Evolutionary conservation across 1,284 basidiomycete species (phyloP), one percentile per base, ranked within the genome.

Genomic region (Ceratobasidium sp.): DNA sequence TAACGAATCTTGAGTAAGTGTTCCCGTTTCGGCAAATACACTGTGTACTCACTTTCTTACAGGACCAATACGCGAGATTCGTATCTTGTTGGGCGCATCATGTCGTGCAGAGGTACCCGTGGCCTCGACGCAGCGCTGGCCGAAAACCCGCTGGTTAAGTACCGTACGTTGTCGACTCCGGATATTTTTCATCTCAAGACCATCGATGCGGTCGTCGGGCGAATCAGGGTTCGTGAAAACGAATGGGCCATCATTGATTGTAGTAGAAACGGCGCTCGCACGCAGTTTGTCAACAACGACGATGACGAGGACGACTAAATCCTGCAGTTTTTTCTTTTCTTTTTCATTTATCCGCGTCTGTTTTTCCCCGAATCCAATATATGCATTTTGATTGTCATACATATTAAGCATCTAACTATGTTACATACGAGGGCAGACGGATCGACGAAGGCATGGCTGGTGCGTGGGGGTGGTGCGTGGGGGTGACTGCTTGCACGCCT

Each of bases 11-110:
- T 4, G 48, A 26, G 71, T 65, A 56, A 75, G 71, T 64, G 12
- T 26, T 13, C 44, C 20, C 15, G 26, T 62, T 48, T n/a, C 12
- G 17, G 3, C 13, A 2, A 64, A 28, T 52, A 3, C 1, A 7
- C 1, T 5, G 3, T n/a, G 40, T 64, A 20, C 44, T 74, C n/a
- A 62, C 48, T 26, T 1, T 15, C 13, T 46, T 44, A 28, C 6
- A 69, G 67, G 15, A 23, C 26, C n/a, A 38, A 74, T 38, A 40
- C 7, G 2, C 61, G 61, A 28, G 9, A 40, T 20, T 33, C 48
- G 20, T 75, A 75, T 40, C 33, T 75, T 20, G 48, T 75, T n/a
- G 71, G 46, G 17, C 56, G 54, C 50, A 52, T 75, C 48, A 20
- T 20, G 44, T 26, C 42, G 13, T 75, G 71, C 61, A 20, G 13